phyloP scores from a whole-genome alignment of 2,329 filamentous ascomycete species.

The Biscogniauxia mediterranea region DNA sequence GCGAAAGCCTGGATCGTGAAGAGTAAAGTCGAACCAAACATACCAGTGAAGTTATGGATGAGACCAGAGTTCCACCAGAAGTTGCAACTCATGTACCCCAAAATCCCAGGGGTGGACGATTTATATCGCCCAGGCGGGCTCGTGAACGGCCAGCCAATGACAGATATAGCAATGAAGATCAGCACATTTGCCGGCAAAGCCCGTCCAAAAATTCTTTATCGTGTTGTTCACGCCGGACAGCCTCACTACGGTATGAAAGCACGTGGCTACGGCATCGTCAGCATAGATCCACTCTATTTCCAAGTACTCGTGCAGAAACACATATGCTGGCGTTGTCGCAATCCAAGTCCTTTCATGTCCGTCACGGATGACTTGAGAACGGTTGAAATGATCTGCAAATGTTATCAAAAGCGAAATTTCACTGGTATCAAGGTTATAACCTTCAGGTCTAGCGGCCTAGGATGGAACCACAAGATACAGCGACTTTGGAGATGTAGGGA shows the following conservation, averaged over 20 bases:
- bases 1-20: not conserved
- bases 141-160: constrained; percentile 2
- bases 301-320: constrained; percentile 6
- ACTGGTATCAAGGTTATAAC: constrained; percentile 4
- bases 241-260: constrained; percentile 2
- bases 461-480: constrained; percentile 12
- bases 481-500: constrained; percentile 7
- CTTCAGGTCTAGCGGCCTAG: constrained; percentile 7
- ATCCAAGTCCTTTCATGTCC: constrained; percentile 9
- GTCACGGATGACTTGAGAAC: not conserved
- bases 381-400: not conserved
- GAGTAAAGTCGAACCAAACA: not conserved
- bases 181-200: constrained; percentile 1
- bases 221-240: constrained; percentile 6
- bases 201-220: constrained; percentile 2
- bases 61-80: constrained; percentile 1
- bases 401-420: not conserved
- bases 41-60: not conserved
- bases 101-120: not conserved
- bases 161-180: not conserved
- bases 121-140: not conserved
- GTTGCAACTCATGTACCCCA: not conserved
- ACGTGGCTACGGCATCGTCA: not conserved
- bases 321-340: constrained; percentile 2
- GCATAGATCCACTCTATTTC: constrained; percentile 1